Conservation (phyloP, 305 asterid species). For the Fraxinus sp. region DNA sequence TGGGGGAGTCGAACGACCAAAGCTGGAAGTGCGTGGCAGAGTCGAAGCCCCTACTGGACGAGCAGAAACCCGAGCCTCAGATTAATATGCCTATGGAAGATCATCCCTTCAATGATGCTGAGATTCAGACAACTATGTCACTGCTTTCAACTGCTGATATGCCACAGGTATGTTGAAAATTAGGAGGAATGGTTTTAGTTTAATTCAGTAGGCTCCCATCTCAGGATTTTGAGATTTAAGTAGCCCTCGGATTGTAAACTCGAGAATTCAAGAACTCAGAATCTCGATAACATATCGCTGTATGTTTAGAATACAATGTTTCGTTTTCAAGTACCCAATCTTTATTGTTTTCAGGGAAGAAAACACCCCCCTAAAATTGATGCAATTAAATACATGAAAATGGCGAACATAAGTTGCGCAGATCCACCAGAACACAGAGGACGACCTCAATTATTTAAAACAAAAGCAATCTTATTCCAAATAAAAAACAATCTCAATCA, state of each 20-base stretch:
- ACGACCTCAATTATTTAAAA: neutral
- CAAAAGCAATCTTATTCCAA: neutral
- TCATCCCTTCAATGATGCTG: slow-evolving; percentile 37
- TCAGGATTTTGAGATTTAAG: neutral
- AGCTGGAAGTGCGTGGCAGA: slow-evolving; percentile 33
- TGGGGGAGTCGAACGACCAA: slow-evolving; percentile 19
- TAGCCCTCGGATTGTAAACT: neutral
- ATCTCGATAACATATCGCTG: neutral
- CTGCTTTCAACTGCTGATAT: slow-evolving; percentile 46
- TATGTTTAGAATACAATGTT: neutral
- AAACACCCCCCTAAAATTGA: neutral
- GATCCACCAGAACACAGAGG: neutral
- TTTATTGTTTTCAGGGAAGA: neutral
- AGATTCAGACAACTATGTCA: slow-evolving; percentile 37
- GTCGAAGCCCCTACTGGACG: slow-evolving; percentile 46
- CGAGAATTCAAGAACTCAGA: neutral
- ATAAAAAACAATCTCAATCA: neutral
- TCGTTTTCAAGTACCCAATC: neutral
- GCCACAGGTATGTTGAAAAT: slow-evolving; percentile 27
- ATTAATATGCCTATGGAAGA: slow-evolving; percentile 27
- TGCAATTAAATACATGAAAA: neutral
- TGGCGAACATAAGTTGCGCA: neutral
- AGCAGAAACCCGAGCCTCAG: slow-evolving; percentile 23
- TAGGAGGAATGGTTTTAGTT: neutral
- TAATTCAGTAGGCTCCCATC: neutral